Evolutionary conservation across 306 rosid genomes (phyloP).

Genomic region (Acacia confusa): DNA sequence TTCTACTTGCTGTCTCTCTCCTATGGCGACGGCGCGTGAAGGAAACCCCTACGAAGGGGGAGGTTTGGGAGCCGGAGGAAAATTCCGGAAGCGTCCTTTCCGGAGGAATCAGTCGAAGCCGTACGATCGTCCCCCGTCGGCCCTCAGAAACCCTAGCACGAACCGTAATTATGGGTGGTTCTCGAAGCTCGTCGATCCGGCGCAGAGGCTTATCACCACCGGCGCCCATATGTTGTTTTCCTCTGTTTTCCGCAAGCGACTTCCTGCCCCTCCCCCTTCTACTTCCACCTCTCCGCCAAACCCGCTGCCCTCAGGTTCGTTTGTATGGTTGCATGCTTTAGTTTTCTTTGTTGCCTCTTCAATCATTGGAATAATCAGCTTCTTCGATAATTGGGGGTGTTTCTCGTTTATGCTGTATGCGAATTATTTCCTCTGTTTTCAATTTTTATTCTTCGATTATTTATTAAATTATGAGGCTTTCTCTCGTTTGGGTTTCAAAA

Average conservation of each 20-base stretch:
- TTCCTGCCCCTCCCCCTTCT: slow-evolving; percentile 57
- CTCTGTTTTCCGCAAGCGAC: slow-evolving; percentile 75
- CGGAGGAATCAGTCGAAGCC: slow-evolving; percentile 71
- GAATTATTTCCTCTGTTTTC: slow-evolving; percentile 10
- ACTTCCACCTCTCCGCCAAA: slow-evolving; percentile 30
- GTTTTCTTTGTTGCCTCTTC: background rate
- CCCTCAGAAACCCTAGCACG: slow-evolving; percentile 53
- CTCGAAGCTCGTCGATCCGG: slow-evolving; percentile 88
- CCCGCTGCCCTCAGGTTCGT: slow-evolving; percentile 37
- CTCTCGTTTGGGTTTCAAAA: background rate
- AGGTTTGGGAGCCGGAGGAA: slow-evolving; percentile 72
- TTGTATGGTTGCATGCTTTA: background rate
- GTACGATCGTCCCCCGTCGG: slow-evolving; percentile 71
- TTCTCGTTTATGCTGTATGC: background rate
- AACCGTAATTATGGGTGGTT: slow-evolving; percentile 61
- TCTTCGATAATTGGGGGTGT: background rate
- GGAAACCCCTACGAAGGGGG: slow-evolving; percentile 56
- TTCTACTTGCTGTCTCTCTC: slow-evolving; percentile 25
- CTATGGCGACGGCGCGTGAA: slow-evolving; percentile 72
- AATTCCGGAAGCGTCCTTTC: slow-evolving; percentile 69
- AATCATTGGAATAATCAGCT: background rate
- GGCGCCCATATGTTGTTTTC: slow-evolving; percentile 75
- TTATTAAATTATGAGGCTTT: background rate
- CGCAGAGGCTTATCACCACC: slow-evolving; percentile 66
- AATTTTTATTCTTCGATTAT: background rate